A percentile compares a stretch with the other conserved stretches of the same genome.
These are phyloP conservation scores for Loxodes magnus DNA, from an alignment of 73 alveolate genomes.

Conservation along the genomic window DNA sequence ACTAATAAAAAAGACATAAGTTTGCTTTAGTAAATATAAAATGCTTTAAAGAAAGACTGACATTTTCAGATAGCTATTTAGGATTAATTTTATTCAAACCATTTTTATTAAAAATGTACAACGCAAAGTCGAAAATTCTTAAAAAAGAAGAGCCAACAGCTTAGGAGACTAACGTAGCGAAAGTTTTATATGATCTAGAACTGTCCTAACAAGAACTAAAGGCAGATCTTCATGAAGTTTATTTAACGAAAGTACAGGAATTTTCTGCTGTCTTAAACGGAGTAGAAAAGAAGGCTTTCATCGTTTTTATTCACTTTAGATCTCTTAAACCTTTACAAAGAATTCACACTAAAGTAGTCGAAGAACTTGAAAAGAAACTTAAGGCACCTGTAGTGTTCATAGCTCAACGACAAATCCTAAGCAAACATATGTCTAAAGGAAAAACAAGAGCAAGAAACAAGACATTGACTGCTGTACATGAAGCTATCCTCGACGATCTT, in stretches of 20 bases:
- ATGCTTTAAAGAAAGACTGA: no score
- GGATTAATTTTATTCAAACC: no score
- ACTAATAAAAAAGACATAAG: no score
- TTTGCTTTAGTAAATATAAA: no score
- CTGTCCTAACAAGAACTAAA: conserved; percentile 35
- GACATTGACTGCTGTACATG: conserved; percentile 74
- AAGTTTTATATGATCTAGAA: conserved; percentile 1
- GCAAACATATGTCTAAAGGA: conserved; percentile 21
- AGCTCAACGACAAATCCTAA: conserved; percentile 28
- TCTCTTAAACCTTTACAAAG: conserved; percentile 27
- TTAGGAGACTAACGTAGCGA: conserved; percentile 8
- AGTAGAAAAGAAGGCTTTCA: conserved; percentile 13
- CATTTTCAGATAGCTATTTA: no score
- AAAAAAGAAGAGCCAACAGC: no score
- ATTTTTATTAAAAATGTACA: no score
- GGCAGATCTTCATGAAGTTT: conserved; percentile 28
- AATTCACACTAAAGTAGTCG: conserved; percentile 29
- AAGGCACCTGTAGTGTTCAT: conserved; percentile 31
- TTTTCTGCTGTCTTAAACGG: conserved; percentile 20
- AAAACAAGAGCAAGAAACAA: conserved; percentile 21
- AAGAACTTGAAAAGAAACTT: conserved; percentile 36
- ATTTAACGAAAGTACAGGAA: conserved; percentile 31
- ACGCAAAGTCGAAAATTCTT: no score
- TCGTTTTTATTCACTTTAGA: conserved; percentile 31
- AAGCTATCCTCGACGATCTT: conserved; percentile 66